These are phyloP conservation scores for Podochytrium sp. DNA, from an alignment of 192 early-diverging fungal species.

Conservation along the genomic window DNA sequence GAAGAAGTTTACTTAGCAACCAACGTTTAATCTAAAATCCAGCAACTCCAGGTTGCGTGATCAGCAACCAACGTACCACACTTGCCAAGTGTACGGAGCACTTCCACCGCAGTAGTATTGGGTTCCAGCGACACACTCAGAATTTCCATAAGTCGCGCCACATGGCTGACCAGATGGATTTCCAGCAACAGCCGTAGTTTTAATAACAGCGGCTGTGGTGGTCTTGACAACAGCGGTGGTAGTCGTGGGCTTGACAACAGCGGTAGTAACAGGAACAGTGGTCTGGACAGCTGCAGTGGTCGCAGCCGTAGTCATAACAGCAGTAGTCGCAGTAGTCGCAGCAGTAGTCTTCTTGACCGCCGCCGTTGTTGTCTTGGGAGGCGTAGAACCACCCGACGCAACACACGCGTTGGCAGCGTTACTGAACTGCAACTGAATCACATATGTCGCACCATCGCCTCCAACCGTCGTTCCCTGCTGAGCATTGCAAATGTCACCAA, in stretches of 20 bases:
- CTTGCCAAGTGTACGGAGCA: background rate
- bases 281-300: background rate
- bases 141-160: background rate
- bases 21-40: too few species aligned
- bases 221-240: too few species aligned
- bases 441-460: background rate
- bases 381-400: background rate
- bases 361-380: background rate
- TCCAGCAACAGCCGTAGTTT: background rate
- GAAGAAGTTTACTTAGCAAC: too few species aligned
- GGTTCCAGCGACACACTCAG: background rate
- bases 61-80: background rate
- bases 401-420: constrained; percentile 32
- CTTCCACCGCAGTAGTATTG: background rate
- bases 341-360: background rate
- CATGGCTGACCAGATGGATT: background rate
- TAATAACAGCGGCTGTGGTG: background rate
- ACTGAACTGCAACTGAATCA: constrained; percentile 21
- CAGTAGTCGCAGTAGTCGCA: background rate
- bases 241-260: background rate
- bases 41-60: too few species aligned
- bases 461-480: constrained; percentile 7
- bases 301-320: background rate
- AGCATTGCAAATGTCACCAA: constrained; percentile 37
- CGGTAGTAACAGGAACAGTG: background rate